Percentiles rank a stretch among this genome's conserved stretches.
Evolutionary conservation across 2,329 filamentous ascomycete genomes (phyloP).

Genomic region (Graphiopsis chlorocephala): DNA sequence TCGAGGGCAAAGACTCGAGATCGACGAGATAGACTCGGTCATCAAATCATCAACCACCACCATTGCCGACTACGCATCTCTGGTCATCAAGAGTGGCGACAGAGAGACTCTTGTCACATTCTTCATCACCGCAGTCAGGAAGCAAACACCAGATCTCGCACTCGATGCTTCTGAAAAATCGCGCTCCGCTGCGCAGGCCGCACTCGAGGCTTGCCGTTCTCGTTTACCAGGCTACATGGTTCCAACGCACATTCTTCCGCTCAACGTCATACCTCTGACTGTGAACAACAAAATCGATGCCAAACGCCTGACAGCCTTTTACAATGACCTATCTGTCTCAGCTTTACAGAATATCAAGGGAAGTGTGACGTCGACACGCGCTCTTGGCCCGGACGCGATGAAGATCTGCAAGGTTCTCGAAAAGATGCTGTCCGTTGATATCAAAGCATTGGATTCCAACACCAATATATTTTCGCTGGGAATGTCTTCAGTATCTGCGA

Average conservation of each 20-base stretch:
- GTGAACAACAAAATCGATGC: slow-evolving; percentile 86
- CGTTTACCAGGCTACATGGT: slow-evolving; percentile 84
- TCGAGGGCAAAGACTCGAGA: slow-evolving; percentile 82
- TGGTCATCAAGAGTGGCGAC: slow-evolving; percentile 74
- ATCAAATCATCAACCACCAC: slow-evolving; percentile 60
- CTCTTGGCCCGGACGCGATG: slow-evolving; percentile 31
- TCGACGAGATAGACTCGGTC: slow-evolving; percentile 85
- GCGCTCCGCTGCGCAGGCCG: slow-evolving; percentile 24
- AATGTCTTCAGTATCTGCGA: slow-evolving; percentile 81
- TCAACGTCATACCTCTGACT: slow-evolving; percentile 73
- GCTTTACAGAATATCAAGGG: slow-evolving; percentile 58
- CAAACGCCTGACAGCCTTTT: slow-evolving; percentile 66
- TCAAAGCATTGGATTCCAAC: slow-evolving; percentile 46
- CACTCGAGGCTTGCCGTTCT: slow-evolving; percentile 59
- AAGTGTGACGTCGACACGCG: slow-evolving; percentile 25
- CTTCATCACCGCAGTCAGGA: slow-evolving; percentile 37
- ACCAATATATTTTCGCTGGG: slow-evolving; percentile 82
- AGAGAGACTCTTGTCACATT: slow-evolving; percentile 84
- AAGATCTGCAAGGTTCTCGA: slow-evolving; percentile 56
- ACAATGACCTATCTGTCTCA: slow-evolving; percentile 58
- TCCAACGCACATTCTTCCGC: slow-evolving; percentile 73
- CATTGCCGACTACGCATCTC: slow-evolving; percentile 69
- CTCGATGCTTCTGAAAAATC: slow-evolving; percentile 38
- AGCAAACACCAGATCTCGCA: neutral
- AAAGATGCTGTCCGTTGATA: slow-evolving; percentile 49